Base-by-base conservation (phyloP, 768 basidiomycete genomes). In the Lactarius vividus region DNA sequence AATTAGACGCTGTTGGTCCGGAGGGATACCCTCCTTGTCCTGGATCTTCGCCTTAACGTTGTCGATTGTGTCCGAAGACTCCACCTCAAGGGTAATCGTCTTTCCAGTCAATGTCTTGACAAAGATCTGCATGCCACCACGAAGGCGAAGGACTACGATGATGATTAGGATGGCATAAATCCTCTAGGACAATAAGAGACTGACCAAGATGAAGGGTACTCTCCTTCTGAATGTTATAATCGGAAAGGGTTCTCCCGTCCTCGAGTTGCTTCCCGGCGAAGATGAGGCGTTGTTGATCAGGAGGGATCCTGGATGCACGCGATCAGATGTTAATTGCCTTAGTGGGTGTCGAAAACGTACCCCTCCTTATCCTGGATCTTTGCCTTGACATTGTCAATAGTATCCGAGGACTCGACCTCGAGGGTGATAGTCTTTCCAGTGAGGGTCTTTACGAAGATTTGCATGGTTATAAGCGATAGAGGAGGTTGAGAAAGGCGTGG, bases 1-100 rank as follows among this genome's bases (percentile, higher is more conserved):
- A 81, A 96, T 96, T n/a, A 96, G 79, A 69, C 95, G 93, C 74
- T 96, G 93, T 72, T 94, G 94, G 78, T 94, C 92, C 29, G 93
- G 94, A 26, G 89, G 89, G 65, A 91, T 91, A 16, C 86, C 89
- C 77, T 92, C 89, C 81, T 91, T 92, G 74, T 92, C 89, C 75
- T 91, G 89, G 72, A 92, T 91, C 82, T 91, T 91, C 64, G 89
- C 85, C 78, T 89, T 89, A 26, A 89, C 88, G 64, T 89, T 88
- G 72, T 89, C 88, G 64, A 89, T 88, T 46, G 88, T 88, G 74
- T 88, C 87, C 0, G 87, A 88, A 0, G 87, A 88, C 77, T 91
- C 91, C 44, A 91, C 90, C 75, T 92, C 91, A 44, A 92, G 82
- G n/a, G 91, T 92, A 77, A 93, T 92, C 33, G 92, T 94, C 87